A percentile compares a stretch with the other conserved stretches of the same genome.
Evolutionary conservation across 805 yeast genomes (phyloP).

Genomic region (Lipomyces spencermartinsiae): DNA sequence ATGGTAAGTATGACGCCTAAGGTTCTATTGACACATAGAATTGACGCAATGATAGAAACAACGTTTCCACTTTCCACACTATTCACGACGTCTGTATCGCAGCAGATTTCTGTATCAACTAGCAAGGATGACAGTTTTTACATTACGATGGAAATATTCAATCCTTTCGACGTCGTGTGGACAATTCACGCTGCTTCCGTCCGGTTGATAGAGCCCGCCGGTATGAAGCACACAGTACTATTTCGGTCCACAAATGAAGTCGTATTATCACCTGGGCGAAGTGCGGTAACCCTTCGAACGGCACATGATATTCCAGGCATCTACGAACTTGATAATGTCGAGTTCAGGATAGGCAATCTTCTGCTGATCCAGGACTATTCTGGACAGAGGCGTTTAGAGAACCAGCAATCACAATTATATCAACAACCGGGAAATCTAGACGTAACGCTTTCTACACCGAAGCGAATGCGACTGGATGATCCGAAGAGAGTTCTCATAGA

Average conservation of each 20-base stretch:
- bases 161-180: slow-evolving; percentile 29
- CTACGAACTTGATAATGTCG: slow-evolving; percentile 45
- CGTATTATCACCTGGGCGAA: slow-evolving; percentile 21
- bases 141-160: slow-evolving; percentile 13
- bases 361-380: slow-evolving; percentile 40
- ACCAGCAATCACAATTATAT: slow-evolving; percentile 20
- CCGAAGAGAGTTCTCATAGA: slow-evolving; percentile 22
- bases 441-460: slow-evolving; percentile 21
- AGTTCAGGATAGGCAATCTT: slow-evolving; percentile 42
- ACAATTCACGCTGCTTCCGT: slow-evolving; percentile 18
- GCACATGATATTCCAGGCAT: slow-evolving; percentile 48
- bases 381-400: slow-evolving; percentile 11
- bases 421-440: slow-evolving; percentile 36
- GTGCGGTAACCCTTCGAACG: slow-evolving; percentile 41
- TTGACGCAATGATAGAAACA: background rate
- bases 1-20: background rate
- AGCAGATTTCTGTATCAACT: slow-evolving; percentile 13
- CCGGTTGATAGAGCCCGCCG: slow-evolving; percentile 27
- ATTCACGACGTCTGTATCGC: slow-evolving; percentile 14
- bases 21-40: background rate
- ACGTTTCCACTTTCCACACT: slow-evolving; percentile 20
- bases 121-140: slow-evolving; percentile 28
- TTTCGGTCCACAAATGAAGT: slow-evolving; percentile 23
- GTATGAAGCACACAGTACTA: slow-evolving; percentile 30
- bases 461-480: slow-evolving; percentile 21